Evolutionary conservation across 163 green algal species (phyloP), one percentile per base, ranked within the genome.

Genomic region (Smithsoniella earleae): DNA sequence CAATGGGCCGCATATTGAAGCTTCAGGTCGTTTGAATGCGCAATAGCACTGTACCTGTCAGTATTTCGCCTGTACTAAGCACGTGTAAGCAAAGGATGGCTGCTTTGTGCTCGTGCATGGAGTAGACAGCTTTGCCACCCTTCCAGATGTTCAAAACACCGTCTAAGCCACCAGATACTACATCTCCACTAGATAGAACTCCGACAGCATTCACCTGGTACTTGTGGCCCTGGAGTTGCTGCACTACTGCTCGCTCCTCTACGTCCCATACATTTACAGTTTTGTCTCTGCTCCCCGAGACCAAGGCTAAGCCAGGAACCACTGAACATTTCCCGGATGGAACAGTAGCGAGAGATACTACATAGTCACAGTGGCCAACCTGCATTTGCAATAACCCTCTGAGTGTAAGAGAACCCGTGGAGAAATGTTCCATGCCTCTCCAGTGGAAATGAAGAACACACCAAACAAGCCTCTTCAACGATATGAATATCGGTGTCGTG

Each of bases 231-330:
- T 77, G 46, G 54, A 89, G 54, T 18, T 43, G 66, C 3, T 82
- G 75, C 3, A 86, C 46, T 1, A 66, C 22, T 20, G 36, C 2
- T 1, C 74, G 76, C 2, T 62, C 83, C 8, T 63, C 28, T 0
- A 80, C 28, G 72, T 96, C 80, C 90, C 90, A 96, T 46, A 96
- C 77, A 1, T 86, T 82, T 5, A 95, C 84, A 0, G 45, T 80
- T 1, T 62, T 82, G 73, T 96, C 89, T 22, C 87, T 83, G 0
- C 88, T 91, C 84, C 82, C 82, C 52, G 84, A 83, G 1, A 89
- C 73, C 2, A 89, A 37, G 10, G 74, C 82, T 2, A 77, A 80
- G 2, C 78, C 49, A 8, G 78, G 80, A n/a, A 82, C 73, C 36
- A 80, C 74, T n/a, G 31, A 27, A 31, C 74, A 27, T 1, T 74